Evolutionary conservation across 345 rosid species (phyloP), one percentile per base, ranked within the genome.

Genomic region (Rubroshorea leprosula): DNA sequence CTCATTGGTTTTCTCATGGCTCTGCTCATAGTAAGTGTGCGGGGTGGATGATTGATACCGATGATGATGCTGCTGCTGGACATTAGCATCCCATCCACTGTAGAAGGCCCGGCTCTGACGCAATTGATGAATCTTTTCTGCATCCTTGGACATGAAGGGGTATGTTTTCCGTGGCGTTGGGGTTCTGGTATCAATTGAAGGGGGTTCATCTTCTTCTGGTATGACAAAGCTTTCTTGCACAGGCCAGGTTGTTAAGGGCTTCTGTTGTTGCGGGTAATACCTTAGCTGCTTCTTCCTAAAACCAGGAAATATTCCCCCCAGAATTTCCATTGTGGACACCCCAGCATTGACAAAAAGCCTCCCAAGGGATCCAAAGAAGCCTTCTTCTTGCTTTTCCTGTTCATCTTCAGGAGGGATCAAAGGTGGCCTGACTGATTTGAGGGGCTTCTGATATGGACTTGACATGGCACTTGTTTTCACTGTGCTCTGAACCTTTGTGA

Each of bases 91-190:
- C 91, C 89, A 82, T 47, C 80, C 83, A 43, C 72, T 80, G 69
- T 83, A 90, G 63, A 90, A 78, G 4, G 83, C 88, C 1, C 78
- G 84, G 67, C 96, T 83, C 70, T 90, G 95, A 45, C 87, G 85
- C 87, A 87, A 78, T 60, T 90, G 96, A 39, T 85, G 88, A 69
- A 85, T 71, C 76, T 87, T 94, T 73, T 94, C 97, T 0, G 92
- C 83, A 25, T 90, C 97, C 75, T 84, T 90, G 18, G 96, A 83
- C 99, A 94, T 90, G 76, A 90, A 94, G 20, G 99, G 71, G 51
- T 90, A 94, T 5, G 85, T 94, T 65, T 94, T 94, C 63, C 80
- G 73, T 0, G 96, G 97, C 8, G 97, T 90, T 39, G 81, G 95
- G 61, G 84, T 77, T 77, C 94, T 75, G 26, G 96, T 66, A 58